Evolutionary conservation across 495 filamentous ascomycete genomes (phyloP), one percentile per base, ranked within the genome.

Genomic region (Hypoxylon perforatum): DNA sequence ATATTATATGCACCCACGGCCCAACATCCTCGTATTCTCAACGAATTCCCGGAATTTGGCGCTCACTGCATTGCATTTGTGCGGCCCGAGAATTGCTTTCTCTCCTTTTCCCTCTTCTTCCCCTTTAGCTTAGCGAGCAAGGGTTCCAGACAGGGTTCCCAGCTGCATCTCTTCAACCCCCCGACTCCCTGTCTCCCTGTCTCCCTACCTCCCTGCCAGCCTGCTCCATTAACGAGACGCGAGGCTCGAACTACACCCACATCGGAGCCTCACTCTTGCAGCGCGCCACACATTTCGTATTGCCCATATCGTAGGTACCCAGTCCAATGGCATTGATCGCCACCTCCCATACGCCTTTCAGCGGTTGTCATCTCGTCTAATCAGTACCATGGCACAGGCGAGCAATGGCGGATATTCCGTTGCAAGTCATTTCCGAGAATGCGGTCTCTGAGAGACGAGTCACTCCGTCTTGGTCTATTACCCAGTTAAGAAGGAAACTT

Each of bases 381-480:
- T 78, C 76, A 74, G 75, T 35, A 28, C 51, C 33, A 59, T 47
- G 11, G 9, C 14, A 28, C 54, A 74, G 82, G 63, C 81, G 84
- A 63, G 85, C 87, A 15, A 88, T 92, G 70, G 81, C 86, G 42
- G 95, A 98, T 77, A 84, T 99, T 30, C 90, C 93, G 61, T 86
- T 98, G 70, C 84, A 89, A 61, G 90, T 99, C 76, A 89, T 86
- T 56, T 93, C 92, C 45, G 86, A 92, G 39, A 88, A 90, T 72
- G 79, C 87, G 17, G 82, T 82, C 25, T 91, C 92, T 33, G 95
- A 99, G 73, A 90, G 94, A 49, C 90, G 95, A 66, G 86, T 98
- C 75, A 93, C 91, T 8, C 94, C 94, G 2, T 91, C 94, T 69
- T 99, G 96, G 95, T 91, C 89, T 59, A 90, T 99, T 69, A 76